Conservation (phyloP, 352 stramenopile genomes). For the Phytopythium mirpurense region DNA sequence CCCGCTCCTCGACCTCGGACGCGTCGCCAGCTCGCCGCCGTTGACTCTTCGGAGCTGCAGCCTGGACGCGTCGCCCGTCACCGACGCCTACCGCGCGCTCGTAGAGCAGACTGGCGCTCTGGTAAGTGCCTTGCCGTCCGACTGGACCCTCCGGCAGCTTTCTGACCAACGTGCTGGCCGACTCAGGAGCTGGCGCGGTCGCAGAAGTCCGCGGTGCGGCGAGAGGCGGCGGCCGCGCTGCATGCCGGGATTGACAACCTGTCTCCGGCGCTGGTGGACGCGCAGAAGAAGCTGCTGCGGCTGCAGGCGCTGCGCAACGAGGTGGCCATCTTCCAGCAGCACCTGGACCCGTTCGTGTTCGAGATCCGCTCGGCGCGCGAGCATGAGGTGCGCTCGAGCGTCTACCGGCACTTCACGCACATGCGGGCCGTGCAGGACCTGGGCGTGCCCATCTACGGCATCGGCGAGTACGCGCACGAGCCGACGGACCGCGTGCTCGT, state of each 20-base stretch:
- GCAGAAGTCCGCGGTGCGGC: constrained; percentile 23
- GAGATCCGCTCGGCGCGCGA: constrained; percentile 46
- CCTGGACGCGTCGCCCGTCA: constrained; percentile 34
- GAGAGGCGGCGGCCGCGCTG: constrained; percentile 36
- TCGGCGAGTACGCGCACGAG: constrained; percentile 41
- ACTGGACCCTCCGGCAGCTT: constrained; percentile 1
- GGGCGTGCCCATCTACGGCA: constrained; percentile 73
- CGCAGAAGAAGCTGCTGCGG: constrained; percentile 51
- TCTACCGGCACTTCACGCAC: constrained; percentile 65
- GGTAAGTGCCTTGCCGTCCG: constrained; percentile 14
- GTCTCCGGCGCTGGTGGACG: constrained; percentile 37
- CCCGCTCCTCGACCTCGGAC: neutral
- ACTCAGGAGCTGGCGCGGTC: constrained; percentile 22
- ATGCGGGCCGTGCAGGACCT: constrained; percentile 67
- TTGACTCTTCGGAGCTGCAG: neutral
- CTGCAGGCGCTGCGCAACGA: constrained; percentile 74
- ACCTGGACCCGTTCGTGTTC: constrained; percentile 62
- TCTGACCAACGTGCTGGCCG: no score
- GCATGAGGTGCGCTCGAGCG: constrained; percentile 54
- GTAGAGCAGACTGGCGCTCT: constrained; percentile 40
- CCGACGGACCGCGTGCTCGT: constrained; percentile 48
- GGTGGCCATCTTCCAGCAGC: constrained; percentile 76
- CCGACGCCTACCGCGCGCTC: constrained; percentile 46
- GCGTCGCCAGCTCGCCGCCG: neutral
- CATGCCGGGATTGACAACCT: constrained; percentile 57